Evolutionary conservation across 352 stramenopile genomes (phyloP).

Genomic region (Proteromonas lacertae): DNA sequence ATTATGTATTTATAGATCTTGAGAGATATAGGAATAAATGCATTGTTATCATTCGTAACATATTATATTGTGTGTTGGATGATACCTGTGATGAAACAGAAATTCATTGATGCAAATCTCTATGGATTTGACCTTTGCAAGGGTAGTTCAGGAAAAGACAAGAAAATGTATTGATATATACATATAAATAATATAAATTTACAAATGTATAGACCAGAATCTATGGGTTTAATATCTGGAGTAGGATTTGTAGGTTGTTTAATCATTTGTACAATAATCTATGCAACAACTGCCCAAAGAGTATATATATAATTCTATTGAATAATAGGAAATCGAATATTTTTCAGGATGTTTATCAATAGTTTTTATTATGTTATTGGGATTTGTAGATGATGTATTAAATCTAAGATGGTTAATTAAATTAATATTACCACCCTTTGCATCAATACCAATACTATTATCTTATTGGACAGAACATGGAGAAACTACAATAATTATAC

Average conservation of each 20-base stretch:
- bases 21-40: no score
- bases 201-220: conserved; percentile 48
- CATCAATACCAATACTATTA: conserved; percentile 70
- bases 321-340: conserved; percentile 13
- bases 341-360: conserved; percentile 21
- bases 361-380: conserved; percentile 55
- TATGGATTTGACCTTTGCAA: no score
- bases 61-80: no score
- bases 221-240: conserved; percentile 37
- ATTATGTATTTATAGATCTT: no score
- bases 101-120: no score
- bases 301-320: background rate
- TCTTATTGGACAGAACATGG: conserved; percentile 79
- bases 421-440: conserved; percentile 68
- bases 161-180: no score
- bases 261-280: conserved; percentile 15
- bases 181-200: no score
- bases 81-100: no score
- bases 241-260: conserved; percentile 33
- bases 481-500: conserved; percentile 61
- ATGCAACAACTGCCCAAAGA: background rate
- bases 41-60: no score
- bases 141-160: no score
- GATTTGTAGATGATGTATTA: conserved; percentile 67
- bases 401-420: conserved; percentile 81